Base-by-base conservation (phyloP, 225 moss, liverwort and hornwort genomes). In the Neckera pumila region DNA sequence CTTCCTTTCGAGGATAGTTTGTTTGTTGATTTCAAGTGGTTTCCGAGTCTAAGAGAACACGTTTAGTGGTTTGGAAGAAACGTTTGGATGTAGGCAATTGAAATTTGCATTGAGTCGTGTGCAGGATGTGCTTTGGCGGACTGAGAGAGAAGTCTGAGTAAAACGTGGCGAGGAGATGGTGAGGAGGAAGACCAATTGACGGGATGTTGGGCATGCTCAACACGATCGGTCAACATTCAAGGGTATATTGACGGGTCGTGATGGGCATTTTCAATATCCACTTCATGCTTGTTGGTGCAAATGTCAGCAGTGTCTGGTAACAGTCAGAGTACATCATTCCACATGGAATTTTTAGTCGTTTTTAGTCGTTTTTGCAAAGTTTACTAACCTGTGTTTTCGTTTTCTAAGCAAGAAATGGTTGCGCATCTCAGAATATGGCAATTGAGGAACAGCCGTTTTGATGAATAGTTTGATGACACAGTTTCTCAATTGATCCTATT, bases 191-290 rank as follows among this genome's bases (percentile, higher is more conserved):
- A 83, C 30, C 27, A 36, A 85, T 31, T 90, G 92, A 92, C 72
- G 92, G 90, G 87, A 89, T 82, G 89, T 92, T 89, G 90, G 73
- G 90, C 45, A 90, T 92, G 92, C 89, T 89, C 89, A 92, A 81
- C 90, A 92, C 90, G 90, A 90, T 85, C 87, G 82, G 92, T 92
- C 92, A 90, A 89, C 89, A 92, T 92, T 90, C 92, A 47, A 77
- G 72, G 89, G 82, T 89, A 91, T 92, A 75, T 93, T 93, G 93
- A 93, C 93, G 92, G 93, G 92, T 93, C 93, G 92, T 93, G 93
- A 92, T 93, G 93, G 93, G 93, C 93, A 93, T 91, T 92, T 76
- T 85, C 91, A 91, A 92, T 88, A 40, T 93, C 74, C 79, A 59
- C 87, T 85, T 92, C 92, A 92, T 83, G 79, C 72, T 71, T 71